Percentiles rank a stretch among this genome's conserved stretches.
Evolutionary conservation across 139 green algal species (phyloP).

Genomic region (Tetratostichococcus sp.): DNA sequence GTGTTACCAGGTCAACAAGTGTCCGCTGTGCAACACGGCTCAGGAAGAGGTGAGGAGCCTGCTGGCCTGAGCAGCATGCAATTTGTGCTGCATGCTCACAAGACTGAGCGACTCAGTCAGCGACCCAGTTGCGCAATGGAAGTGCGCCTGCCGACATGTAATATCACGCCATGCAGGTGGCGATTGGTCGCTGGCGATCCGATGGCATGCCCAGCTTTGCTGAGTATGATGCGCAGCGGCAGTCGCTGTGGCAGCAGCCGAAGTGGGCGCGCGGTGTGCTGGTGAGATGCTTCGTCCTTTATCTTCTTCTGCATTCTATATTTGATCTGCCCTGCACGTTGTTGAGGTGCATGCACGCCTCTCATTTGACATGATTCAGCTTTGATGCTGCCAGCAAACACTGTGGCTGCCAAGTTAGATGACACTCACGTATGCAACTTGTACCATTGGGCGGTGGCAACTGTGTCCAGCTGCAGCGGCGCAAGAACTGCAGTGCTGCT

Average conservation of each 20-base stretch:
- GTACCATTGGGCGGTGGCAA: too few species aligned
- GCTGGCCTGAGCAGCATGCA: neutral
- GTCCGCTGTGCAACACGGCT: conserved; percentile 67
- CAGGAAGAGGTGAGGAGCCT: conserved; percentile 31
- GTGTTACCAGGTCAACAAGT: conserved; percentile 55
- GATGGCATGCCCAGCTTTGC: conserved; percentile 3
- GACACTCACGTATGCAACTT: too few species aligned
- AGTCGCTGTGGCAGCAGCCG: conserved; percentile 24
- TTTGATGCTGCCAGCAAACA: too few species aligned
- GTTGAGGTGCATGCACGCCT: too few species aligned
- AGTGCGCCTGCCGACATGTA: too few species aligned
- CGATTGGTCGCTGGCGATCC: conserved; percentile 37
- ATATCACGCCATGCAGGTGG: too few species aligned
- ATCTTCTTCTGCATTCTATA: conserved; percentile 1
- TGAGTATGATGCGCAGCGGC: neutral
- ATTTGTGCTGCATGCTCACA: neutral
- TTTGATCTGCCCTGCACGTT: conserved; percentile 7
- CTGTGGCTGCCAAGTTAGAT: too few species aligned
- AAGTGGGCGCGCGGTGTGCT: conserved; percentile 31
- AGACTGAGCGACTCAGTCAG: too few species aligned
- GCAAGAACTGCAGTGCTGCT: too few species aligned
- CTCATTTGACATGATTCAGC: too few species aligned
- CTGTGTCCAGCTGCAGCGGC: too few species aligned
- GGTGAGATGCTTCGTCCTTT: neutral
- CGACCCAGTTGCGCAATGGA: too few species aligned